Percentiles rank a stretch among this genome's conserved stretches.
Evolutionary conservation across 2,329 filamentous ascomycete genomes (phyloP).

Genomic region (Chaetoscypha palmicola): DNA sequence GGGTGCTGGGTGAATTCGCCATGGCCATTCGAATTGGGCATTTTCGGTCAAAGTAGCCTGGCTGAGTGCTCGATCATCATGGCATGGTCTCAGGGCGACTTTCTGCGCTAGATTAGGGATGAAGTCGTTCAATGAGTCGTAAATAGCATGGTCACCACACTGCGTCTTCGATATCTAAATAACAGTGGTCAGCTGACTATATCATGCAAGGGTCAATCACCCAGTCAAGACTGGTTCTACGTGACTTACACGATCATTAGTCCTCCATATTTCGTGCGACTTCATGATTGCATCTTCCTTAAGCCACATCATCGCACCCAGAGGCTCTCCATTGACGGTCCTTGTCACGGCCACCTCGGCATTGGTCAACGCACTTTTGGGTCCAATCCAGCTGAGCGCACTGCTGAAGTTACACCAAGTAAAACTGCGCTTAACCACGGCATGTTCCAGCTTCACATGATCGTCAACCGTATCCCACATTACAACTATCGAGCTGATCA

Average conservation of each 20-base stretch:
- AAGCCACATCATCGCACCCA: slow-evolving; percentile 40
- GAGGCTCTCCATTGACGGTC: slow-evolving; percentile 31
- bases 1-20: background rate
- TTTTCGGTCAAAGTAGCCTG: background rate
- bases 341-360: slow-evolving; percentile 24
- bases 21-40: slow-evolving; percentile 4
- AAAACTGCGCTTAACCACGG: slow-evolving; percentile 36
- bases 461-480: slow-evolving; percentile 40
- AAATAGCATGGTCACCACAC: slow-evolving; percentile 2
- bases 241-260: slow-evolving; percentile 23
- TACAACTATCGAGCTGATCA: slow-evolving; percentile 36
- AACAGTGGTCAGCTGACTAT: slow-evolving; percentile 1
- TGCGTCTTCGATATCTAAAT: slow-evolving; percentile 3
- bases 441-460: slow-evolving; percentile 33
- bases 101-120: background rate
- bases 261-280: slow-evolving; percentile 35
- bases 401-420: slow-evolving; percentile 42
- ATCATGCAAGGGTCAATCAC: background rate
- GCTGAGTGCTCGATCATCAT: background rate
- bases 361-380: slow-evolving; percentile 33
- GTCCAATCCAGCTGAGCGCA: slow-evolving; percentile 38
- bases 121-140: background rate
- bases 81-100: background rate
- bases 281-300: slow-evolving; percentile 40
- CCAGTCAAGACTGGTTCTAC: background rate